A percentile compares a stretch with the other conserved stretches of the same genome.
Conservation (phyloP, 352 stramenopile genomes). For the Thraustotheca clavata region DNA sequence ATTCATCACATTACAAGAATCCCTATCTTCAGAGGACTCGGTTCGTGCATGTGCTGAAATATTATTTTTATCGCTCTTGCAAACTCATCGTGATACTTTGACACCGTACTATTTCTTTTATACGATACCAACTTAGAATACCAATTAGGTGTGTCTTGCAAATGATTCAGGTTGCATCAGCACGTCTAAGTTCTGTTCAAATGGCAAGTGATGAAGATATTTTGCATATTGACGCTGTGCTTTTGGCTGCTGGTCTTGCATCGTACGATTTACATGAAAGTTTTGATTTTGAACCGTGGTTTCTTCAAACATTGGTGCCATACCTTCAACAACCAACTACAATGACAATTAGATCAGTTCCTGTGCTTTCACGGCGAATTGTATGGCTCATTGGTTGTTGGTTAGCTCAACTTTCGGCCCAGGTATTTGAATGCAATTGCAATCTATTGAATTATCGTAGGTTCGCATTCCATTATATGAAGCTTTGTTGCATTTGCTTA, state of each 20-base stretch:
- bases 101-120: conserved; percentile 29
- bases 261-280: conserved; percentile 83
- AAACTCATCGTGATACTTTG: conserved; percentile 57
- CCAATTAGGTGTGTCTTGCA: conserved; percentile 34
- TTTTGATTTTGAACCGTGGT: conserved; percentile 85
- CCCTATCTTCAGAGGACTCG: conserved; percentile 64
- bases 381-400: conserved; percentile 84
- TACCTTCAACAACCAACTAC: conserved; percentile 32
- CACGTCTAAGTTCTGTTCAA: conserved; percentile 31
- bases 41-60: conserved; percentile 76
- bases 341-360: conserved; percentile 34
- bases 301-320: conserved; percentile 59
- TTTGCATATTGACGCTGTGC: conserved; percentile 64
- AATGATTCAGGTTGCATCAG: conserved; percentile 44
- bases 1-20: conserved; percentile 59
- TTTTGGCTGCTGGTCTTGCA: conserved; percentile 68
- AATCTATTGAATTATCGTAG: background rate
- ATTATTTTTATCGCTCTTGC: conserved; percentile 71
- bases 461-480: conserved; percentile 75
- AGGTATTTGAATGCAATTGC: too few species aligned
- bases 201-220: conserved; percentile 27
- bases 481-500: conserved; percentile 37
- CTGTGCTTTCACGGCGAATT: conserved; percentile 63
- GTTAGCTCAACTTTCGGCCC: conserved; percentile 67
- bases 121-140: background rate